Conservation (phyloP, 148 eudicot genomes). For the Pouteria glomerata region DNA sequence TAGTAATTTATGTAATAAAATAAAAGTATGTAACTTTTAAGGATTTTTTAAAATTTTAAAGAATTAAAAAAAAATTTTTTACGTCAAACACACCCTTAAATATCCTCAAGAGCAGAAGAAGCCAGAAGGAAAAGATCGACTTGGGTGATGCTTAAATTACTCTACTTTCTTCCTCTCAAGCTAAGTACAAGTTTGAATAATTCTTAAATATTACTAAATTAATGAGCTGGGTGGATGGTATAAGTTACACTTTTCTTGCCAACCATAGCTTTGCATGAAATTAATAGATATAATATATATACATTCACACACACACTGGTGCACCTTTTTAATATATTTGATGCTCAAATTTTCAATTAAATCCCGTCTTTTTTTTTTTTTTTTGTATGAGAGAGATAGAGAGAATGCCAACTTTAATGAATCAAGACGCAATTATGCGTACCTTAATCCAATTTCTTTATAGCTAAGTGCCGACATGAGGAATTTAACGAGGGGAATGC, state of each 20-base stretch:
- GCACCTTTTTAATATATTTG: not conserved
- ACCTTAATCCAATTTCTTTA: not conserved
- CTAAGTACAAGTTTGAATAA: not conserved
- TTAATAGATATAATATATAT: no score
- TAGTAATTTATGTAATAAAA: no score
- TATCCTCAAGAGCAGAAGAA: not conserved
- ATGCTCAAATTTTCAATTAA: not conserved
- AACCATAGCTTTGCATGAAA: not conserved
- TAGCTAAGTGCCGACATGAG: constrained; percentile 1
- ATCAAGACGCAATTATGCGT: not conserved
- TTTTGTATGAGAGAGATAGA: no score
- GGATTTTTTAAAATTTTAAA: no score
- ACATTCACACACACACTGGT: no score
- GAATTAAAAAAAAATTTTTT: no score
- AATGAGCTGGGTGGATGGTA: not conserved
- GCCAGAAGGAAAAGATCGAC: not conserved
- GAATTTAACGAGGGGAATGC: constrained; percentile 1
- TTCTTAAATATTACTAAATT: not conserved
- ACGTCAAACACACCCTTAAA: no score
- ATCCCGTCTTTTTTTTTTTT: not conserved
- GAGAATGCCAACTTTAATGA: not conserved
- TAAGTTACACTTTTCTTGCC: not conserved
- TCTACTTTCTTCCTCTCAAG: not conserved
- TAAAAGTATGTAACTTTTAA: no score
- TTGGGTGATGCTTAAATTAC: not conserved